A percentile compares a stretch with the other conserved stretches of the same genome.
Evolutionary conservation across 108 stramenopile genomes (phyloP).

Genomic region (Schizochytrium sp.): DNA sequence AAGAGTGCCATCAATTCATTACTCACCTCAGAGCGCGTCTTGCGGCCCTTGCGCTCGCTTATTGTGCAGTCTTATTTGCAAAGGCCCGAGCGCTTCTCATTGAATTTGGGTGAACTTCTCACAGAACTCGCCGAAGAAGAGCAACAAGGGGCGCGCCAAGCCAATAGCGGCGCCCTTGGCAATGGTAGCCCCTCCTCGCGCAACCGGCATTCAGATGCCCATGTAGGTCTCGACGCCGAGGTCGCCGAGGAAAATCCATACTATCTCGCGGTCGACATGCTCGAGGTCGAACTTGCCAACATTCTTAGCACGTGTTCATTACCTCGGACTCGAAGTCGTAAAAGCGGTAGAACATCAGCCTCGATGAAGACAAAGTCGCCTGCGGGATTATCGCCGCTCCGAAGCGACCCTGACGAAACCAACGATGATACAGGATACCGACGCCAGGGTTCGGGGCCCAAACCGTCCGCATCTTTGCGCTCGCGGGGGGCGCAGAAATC

Average conservation of each 20-base stretch:
- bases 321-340: neutral
- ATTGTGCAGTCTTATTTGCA: neutral
- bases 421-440: too few species aligned
- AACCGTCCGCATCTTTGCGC: too few species aligned
- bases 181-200: neutral
- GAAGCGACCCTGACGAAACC: too few species aligned
- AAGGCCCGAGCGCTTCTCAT: neutral
- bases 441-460: too few species aligned
- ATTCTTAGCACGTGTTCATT: neutral
- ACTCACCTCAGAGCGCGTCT: neutral
- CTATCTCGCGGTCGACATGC: constrained; percentile 3
- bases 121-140: neutral
- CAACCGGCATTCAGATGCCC: neutral
- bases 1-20: neutral
- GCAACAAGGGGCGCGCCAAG: neutral
- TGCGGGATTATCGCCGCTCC: too few species aligned
- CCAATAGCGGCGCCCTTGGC: neutral
- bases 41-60: constrained; percentile 1
- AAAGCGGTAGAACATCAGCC: too few species aligned
- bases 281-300: constrained; percentile 4
- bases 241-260: neutral
- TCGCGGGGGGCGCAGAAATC: too few species aligned
- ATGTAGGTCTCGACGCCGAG: too few species aligned
- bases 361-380: too few species aligned
- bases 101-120: neutral